Evolutionary conservation across 1,284 basidiomycete species (phyloP), one percentile per base, ranked within the genome.

Genomic region (Amylostereum areolatum): DNA sequence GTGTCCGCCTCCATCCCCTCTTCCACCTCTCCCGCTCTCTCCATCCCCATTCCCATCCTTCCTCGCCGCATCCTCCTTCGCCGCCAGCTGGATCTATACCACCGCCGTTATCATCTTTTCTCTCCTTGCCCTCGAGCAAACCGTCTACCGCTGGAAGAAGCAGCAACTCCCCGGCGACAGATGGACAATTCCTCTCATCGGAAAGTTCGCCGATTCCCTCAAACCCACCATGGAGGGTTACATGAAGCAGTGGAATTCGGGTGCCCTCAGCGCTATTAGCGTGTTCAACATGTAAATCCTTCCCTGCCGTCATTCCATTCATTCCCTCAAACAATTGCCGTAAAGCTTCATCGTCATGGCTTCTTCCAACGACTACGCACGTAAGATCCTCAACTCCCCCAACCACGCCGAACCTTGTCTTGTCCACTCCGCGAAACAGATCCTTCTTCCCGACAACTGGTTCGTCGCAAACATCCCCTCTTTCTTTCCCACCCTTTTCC

Each of bases 151-250:
- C 37, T 78, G 78, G 64, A 95, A 95, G 72, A 96, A 97, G 65
- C 78, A 77, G 24, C 81, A 89, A 60, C 77, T 97, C 5, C 93
- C 94, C 0, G 94, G 94, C 11, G 80, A 78, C 52, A 77, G 69
- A 63, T 97, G 92, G 92, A 96, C 92, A 18, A 96, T 97, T 54
- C 94, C 94, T 28, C 60, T 97, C 61, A 96, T 97, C 52, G 94
- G 94, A 54, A 92, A 92, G 67, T 96, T 96, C 59, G 81, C 85
- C 9, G 90, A 96, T 65, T 94, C 90, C 12, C 71, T 94, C 71
- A 81, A 86, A 60, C 94, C 94, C 4, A 85, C 89, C 3, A 78
- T 97, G 74, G 89, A 92, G 64, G 81, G 81, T 46, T 97, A 97
- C 74, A 89, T 86, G 75, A 79, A 77, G 58, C 90, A 93, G 62